Base-by-base conservation (phyloP, 805 yeast species). In the Nakazawaea populi region DNA sequence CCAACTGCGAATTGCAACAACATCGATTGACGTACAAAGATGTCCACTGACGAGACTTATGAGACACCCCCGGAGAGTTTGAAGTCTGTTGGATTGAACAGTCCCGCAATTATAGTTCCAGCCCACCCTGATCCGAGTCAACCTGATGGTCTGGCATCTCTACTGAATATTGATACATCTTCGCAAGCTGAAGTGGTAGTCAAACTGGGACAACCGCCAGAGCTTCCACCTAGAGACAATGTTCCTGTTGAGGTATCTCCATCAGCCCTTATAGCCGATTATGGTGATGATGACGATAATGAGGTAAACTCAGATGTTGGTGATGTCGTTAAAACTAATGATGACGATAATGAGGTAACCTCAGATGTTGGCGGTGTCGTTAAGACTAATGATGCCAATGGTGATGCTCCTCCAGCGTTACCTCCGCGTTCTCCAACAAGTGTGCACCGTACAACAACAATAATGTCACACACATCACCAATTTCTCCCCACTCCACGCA, bases 201-300 rank as follows among this genome's bases (percentile, higher is more conserved):
- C 24, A 18, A 18, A 18, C 24, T 18, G 24, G 24, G 24, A 18
- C 24, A 9, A 31, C 44, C 46, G 1, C 51, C 51, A n/a, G n/a
- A 42, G n/a, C 24, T 48, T 14, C 51, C 51, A 5, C 51, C 51
- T 36, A 42, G 51, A 29, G 51, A 43, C n/a, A n/a, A 47, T 27
- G 27, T 3, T 18, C 24, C 40, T 31, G 49, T 14, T 4, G 14
- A 37, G 18, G 35, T 28, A n/a, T 31, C 51, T 3, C 12, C n/a
- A 24, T 9, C 31, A 18, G 24, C 24, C 24, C 24, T 18, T 18
- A 18, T 18, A 18, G 24, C 24, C 24, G 24, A 18, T 18, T 18
- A 18, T 18, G 24, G 24, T 18, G 24, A 18, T 18, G 24, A 18
- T 18, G 24, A 18, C 24, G 24, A 18, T 18, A 18, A 18, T 18